These are phyloP conservation scores for Babesia bovis DNA, from an alignment of 169 alveolate species.

Conservation along the genomic window DNA sequence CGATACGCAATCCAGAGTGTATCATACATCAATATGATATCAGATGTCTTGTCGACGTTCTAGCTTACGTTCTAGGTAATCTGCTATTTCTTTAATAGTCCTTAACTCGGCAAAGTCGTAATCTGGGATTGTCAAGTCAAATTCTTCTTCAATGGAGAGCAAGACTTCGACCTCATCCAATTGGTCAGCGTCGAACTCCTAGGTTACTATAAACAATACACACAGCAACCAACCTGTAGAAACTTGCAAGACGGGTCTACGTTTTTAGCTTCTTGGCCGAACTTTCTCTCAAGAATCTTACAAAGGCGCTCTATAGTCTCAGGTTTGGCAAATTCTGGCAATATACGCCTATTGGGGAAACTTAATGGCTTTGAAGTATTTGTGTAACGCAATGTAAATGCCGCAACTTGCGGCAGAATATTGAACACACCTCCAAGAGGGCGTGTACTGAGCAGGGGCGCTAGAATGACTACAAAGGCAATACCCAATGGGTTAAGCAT, in stretches of 20 bases:
- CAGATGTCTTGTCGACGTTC: background rate
- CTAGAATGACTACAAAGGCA: background rate
- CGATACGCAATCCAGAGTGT: too few species aligned
- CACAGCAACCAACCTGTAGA: conserved; percentile 26
- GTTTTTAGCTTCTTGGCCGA: conserved; percentile 37
- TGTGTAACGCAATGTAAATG: conserved; percentile 5
- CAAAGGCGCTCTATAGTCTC: conserved; percentile 45
- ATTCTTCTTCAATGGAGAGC: conserved; percentile 82
- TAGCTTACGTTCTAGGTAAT: conserved; percentile 42
- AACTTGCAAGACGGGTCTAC: conserved; percentile 37
- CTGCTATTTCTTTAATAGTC: conserved; percentile 47
- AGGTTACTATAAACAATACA: background rate
- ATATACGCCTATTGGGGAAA: background rate
- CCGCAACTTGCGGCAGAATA: background rate
- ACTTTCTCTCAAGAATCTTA: conserved; percentile 36
- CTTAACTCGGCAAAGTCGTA: conserved; percentile 65
- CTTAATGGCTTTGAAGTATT: background rate
- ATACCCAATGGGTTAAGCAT: background rate
- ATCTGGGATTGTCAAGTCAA: conserved; percentile 79
- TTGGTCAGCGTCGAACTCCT: conserved; percentile 86
- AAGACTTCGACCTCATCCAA: conserved; percentile 80
- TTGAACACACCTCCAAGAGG: background rate
- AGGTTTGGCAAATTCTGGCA: conserved; percentile 15
- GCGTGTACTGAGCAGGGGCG: conserved; percentile 8
- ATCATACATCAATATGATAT: too few species aligned